Percentiles rank a stretch among this genome's conserved stretches.
These are phyloP conservation scores for Phytophthora boehmeriae DNA, from an alignment of 352 stramenopile genomes.

Conservation along the genomic window DNA sequence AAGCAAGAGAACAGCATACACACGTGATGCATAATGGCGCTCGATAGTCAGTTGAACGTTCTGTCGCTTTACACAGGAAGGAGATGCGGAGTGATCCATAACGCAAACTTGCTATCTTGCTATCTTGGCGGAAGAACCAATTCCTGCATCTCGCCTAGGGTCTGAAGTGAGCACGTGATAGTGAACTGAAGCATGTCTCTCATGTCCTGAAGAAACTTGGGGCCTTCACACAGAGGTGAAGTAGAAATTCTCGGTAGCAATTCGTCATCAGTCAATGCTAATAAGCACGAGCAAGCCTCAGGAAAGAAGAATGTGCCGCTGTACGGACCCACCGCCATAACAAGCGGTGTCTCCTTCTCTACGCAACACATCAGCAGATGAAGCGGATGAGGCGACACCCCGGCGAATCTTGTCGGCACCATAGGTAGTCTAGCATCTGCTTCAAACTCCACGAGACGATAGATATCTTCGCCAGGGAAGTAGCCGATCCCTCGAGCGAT, in stretches of 20 bases:
- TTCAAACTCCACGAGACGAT: slow-evolving; percentile 28
- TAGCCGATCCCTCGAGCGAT: slow-evolving; percentile 33
- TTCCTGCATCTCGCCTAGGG: slow-evolving; percentile 15
- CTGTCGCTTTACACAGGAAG: too few relatives aligned
- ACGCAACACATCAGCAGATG: slow-evolving; percentile 30
- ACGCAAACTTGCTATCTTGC: neutral
- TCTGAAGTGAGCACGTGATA: slow-evolving; percentile 22
- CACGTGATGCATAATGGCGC: too few relatives aligned
- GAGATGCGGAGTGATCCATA: too few relatives aligned
- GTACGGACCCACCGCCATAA: slow-evolving; percentile 27
- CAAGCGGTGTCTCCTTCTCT: slow-evolving; percentile 15
- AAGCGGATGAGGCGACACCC: slow-evolving; percentile 20
- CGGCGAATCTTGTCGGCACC: slow-evolving; percentile 26
- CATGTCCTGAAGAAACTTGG: slow-evolving; percentile 41
- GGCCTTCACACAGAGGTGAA: slow-evolving; percentile 31
- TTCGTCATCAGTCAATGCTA: slow-evolving; percentile 25
- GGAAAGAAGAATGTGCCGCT: slow-evolving; percentile 19
- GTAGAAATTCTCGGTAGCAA: slow-evolving; percentile 32
- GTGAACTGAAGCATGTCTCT: slow-evolving; percentile 34
- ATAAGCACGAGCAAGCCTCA: slow-evolving; percentile 18
- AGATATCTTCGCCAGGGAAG: slow-evolving; percentile 25
- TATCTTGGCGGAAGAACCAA: slow-evolving; percentile 10
- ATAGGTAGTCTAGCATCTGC: slow-evolving; percentile 20
- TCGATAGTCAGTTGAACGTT: too few relatives aligned
- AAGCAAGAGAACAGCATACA: too few relatives aligned